Base-by-base conservation (phyloP, 768 basidiomycete genomes). In the Pulveroboletus ravenelii region DNA sequence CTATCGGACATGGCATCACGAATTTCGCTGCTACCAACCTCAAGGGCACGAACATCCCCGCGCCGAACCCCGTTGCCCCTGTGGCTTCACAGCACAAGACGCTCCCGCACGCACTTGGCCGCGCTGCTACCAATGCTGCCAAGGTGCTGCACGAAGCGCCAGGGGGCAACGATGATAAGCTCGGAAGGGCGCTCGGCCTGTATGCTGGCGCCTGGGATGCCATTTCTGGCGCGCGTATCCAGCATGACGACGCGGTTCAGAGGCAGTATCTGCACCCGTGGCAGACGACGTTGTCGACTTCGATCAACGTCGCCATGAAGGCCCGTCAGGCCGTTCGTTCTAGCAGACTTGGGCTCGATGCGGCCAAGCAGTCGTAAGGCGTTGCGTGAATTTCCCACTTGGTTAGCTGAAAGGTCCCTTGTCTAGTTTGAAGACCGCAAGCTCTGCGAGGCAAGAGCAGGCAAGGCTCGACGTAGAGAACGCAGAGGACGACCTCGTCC, bases 401-500 rank as follows among this genome's bases (percentile, higher is more conserved):
- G 14, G n/a, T 20, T 1, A 45, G 29, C 46, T 61, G 40, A 51
- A n/a, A n/a, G 12, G 3, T 10, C 20, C 31, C 18, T 18, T 13
- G 27, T 41, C 36, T 57, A 94, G 93, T 13, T 69, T 96, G 59
- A 96, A 96, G 79, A 82, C 70, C 39, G 85, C 90, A 1, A 67
- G 64, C 53, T 82, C 88, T 0, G 71, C 82, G 15, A 89, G 76
- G 72, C 91, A 94, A 67, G 96, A 98, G 64, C 93, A 96, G 46
- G 89, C 93, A 5, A 76, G 89, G 42, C 82, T 96, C 18, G 91
- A 94, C 58, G 89, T 92, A 10, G 89, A 93, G 79, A 92, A 92
- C 55, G 89, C 89, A 9, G 89, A 93, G 61, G 96, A 99, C 66
- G 92, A 94, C 69, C 81, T 98, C 30, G 96, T 98, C 6, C 93